Percentiles rank a stretch among this genome's conserved stretches.
phyloP scores from a whole-genome alignment of 2,329 filamentous ascomycete genomes.

The Arachnomyces sp. region DNA sequence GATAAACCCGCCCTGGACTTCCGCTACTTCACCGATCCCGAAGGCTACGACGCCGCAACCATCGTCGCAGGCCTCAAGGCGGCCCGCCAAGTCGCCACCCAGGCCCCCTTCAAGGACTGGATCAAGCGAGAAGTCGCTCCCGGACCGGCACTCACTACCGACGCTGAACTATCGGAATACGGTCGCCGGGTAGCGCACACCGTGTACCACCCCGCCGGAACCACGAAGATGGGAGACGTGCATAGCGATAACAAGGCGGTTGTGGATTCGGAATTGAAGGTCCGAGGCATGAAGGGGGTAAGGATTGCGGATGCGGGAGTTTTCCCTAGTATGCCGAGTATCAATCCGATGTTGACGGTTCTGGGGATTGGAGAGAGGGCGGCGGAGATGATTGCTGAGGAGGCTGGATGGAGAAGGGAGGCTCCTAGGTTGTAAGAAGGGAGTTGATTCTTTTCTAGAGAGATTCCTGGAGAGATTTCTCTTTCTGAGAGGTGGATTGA shows the following conservation, averaged over 20 bases:
- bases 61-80: conserved; percentile 70
- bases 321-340: conserved; percentile 77
- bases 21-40: conserved; percentile 80
- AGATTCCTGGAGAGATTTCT: too few relatives aligned
- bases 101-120: conserved; percentile 73
- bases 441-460: conserved; percentile 16
- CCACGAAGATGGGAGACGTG: conserved; percentile 81
- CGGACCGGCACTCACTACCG: conserved; percentile 63
- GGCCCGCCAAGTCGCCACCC: conserved; percentile 66
- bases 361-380: conserved; percentile 74
- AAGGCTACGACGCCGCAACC: conserved; percentile 76
- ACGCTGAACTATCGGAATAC: conserved; percentile 76
- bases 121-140: conserved; percentile 76
- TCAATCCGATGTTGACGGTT: conserved; percentile 89
- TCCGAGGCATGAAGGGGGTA: conserved; percentile 64
- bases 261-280: conserved; percentile 66
- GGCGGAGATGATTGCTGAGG: conserved; percentile 73
- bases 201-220: conserved; percentile 83
- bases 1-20: conserved; percentile 81
- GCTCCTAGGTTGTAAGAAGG: conserved; percentile 46
- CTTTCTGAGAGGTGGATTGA: too few relatives aligned
- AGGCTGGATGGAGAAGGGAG: conserved; percentile 58
- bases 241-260: conserved; percentile 63
- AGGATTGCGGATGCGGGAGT: conserved; percentile 81
- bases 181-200: conserved; percentile 75